Evolutionary conservation across 108 stramenopile genomes (phyloP).

Genomic region (Aurantiochytrium sp.): DNA sequence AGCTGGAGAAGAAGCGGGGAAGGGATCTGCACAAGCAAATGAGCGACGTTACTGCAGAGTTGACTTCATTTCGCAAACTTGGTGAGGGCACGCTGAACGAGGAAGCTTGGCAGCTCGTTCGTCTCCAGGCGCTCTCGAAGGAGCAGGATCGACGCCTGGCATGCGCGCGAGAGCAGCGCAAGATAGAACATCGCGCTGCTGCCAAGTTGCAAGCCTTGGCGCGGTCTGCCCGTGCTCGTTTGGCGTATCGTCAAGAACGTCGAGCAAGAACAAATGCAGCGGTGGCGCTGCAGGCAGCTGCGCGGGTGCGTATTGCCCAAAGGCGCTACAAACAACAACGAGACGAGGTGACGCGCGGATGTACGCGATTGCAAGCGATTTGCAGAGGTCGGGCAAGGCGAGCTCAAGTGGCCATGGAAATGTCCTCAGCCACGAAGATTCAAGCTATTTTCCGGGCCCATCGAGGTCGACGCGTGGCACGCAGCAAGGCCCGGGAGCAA

Average conservation of each 20-base stretch:
- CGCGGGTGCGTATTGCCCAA: not conserved
- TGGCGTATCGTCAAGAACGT: not conserved
- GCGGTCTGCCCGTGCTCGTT: not conserved
- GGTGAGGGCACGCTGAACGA: not conserved
- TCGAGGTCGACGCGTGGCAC: not conserved
- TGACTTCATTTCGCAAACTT: not conserved
- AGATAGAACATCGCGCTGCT: not conserved
- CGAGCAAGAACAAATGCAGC: not conserved
- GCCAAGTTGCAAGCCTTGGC: not conserved
- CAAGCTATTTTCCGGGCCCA: not conserved
- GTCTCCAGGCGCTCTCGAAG: not conserved
- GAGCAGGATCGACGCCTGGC: not conserved
- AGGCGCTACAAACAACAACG: not conserved
- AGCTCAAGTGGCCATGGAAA: not conserved
- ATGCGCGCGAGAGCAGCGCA: not conserved
- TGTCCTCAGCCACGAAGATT: not conserved
- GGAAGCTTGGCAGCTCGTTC: not conserved
- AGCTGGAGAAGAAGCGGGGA: not conserved
- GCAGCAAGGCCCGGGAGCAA: not conserved
- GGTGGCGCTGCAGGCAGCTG: not conserved
- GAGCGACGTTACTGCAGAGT: not conserved
- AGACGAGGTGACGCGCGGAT: not conserved
- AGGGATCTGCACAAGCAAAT: not conserved
- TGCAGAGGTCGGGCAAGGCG: not conserved
- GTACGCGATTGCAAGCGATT: not conserved